Conservation (phyloP, 805 yeast species). For the Metschnikowia proteae region DNA sequence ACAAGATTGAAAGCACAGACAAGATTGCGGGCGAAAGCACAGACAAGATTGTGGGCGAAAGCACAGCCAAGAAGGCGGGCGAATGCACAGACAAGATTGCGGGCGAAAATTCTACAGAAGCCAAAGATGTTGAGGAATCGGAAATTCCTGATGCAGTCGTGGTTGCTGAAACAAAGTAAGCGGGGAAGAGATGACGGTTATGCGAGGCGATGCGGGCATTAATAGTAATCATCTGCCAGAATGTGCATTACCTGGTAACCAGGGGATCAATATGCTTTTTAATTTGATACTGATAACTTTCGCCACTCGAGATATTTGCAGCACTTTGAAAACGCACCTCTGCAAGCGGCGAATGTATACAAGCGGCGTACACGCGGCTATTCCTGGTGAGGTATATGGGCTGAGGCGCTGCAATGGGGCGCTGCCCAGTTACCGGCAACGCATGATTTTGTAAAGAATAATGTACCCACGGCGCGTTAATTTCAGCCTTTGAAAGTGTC, state of each 20-base stretch:
- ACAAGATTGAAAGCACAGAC: background rate
- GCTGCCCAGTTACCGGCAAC: no score
- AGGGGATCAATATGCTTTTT: slow-evolving; percentile 1
- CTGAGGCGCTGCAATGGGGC: background rate
- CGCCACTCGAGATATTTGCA: background rate
- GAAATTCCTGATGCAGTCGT: background rate
- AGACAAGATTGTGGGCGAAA: background rate
- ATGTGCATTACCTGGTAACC: background rate
- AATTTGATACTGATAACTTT: background rate
- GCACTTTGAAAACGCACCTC: background rate
- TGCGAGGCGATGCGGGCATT: background rate
- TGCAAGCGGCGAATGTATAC: background rate
- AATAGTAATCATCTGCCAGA: background rate
- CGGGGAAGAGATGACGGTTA: background rate
- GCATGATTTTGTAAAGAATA: no score
- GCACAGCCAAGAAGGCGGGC: background rate
- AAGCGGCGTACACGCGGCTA: background rate
- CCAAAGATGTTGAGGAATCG: background rate
- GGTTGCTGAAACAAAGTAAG: background rate
- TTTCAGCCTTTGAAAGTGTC: background rate
- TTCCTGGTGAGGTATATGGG: background rate
- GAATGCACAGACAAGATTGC: background rate
- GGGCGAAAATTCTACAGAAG: background rate
- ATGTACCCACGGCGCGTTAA: no score
- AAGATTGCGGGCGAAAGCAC: background rate